A percentile compares a stretch with the other conserved stretches of the same genome.
Conservation (phyloP, 148 eudicot genomes). For the Fagopyrum homotropicum region DNA sequence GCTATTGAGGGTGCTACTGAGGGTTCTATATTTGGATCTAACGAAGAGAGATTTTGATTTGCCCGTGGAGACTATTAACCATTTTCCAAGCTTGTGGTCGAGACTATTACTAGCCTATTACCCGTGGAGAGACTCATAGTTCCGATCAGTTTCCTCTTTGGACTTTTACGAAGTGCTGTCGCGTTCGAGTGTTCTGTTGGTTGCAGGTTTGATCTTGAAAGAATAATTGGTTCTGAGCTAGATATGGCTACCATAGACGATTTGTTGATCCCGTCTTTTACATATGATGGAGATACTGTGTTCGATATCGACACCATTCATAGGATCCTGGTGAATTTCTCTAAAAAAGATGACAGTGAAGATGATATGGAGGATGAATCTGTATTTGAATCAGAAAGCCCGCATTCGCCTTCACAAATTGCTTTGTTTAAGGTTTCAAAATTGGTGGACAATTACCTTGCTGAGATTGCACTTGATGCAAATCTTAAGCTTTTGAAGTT, state of each 20-base stretch:
- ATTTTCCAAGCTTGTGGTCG: conserved; percentile 60
- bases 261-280: conserved; percentile 79
- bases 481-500: conserved; percentile 80
- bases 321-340: conserved; percentile 70
- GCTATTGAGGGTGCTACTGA: too few relatives aligned
- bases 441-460: conserved; percentile 75
- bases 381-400: conserved; percentile 58
- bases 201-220: conserved; percentile 80
- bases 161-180: conserved; percentile 64
- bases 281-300: conserved; percentile 64
- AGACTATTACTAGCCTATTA: conserved; percentile 65
- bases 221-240: conserved; percentile 82
- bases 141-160: conserved; percentile 75
- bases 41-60: too few relatives aligned
- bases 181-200: conserved; percentile 57
- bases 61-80: too few relatives aligned
- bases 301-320: conserved; percentile 91
- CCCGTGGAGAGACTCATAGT: conserved; percentile 75
- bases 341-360: conserved; percentile 83
- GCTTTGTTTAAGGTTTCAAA: conserved; percentile 75
- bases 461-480: conserved; percentile 89
- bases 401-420: conserved; percentile 70
- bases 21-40: too few relatives aligned
- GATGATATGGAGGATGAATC: conserved; percentile 60
- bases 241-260: conserved; percentile 84